Percentiles rank a stretch among this genome's conserved stretches.
These are phyloP conservation scores for Ustulina deusta DNA, from an alignment of 2,329 filamentous ascomycete species.

Conservation along the genomic window DNA sequence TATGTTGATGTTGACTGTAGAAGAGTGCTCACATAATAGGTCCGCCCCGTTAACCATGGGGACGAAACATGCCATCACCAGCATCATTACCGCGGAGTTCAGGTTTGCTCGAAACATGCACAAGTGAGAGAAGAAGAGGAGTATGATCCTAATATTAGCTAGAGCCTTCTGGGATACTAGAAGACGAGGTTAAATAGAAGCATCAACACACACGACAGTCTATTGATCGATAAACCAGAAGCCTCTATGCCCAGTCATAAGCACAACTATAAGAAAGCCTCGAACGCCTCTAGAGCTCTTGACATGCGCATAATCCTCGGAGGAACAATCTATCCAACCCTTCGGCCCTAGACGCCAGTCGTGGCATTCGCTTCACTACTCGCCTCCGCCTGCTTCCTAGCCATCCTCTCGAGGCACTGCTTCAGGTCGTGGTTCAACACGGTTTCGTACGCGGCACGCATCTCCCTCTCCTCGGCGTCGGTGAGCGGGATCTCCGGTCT, in stretches of 20 bases:
- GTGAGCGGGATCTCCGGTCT: slow-evolving; percentile 57
- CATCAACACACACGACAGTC: not conserved
- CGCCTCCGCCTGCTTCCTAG: not conserved
- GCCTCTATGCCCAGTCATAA: not conserved
- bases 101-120: too few relatives aligned
- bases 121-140: too few relatives aligned
- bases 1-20: not conserved
- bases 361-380: slow-evolving; percentile 3
- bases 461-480: slow-evolving; percentile 60
- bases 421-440: slow-evolving; percentile 15
- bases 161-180: not conserved
- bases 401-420: slow-evolving; percentile 18
- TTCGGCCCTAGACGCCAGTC: slow-evolving; percentile 1
- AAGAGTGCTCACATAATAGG: too few relatives aligned
- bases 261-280: not conserved
- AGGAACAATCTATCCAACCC: not conserved
- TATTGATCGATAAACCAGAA: not conserved
- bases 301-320: not conserved
- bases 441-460: slow-evolving; percentile 55
- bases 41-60: too few relatives aligned
- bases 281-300: not conserved
- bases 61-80: too few relatives aligned
- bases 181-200: not conserved
- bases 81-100: too few relatives aligned
- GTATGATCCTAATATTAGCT: not conserved